Evolutionary conservation across 2,329 filamentous ascomycete genomes (phyloP), one percentile per base, ranked within the genome.

Genomic region (Bipolaris bicolor): DNA sequence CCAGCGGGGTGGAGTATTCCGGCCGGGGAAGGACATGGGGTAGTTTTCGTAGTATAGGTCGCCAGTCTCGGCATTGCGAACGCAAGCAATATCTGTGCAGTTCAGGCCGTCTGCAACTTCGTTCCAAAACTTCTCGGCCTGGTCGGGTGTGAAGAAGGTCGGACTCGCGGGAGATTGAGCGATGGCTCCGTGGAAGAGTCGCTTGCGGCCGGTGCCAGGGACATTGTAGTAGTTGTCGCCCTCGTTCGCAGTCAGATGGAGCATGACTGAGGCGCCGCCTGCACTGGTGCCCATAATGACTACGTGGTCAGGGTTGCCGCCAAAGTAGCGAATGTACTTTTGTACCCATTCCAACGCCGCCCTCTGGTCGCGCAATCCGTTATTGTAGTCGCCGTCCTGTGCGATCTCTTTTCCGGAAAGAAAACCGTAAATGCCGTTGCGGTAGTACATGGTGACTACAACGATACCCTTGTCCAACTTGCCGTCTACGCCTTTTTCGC

Each of bases 241-340:
- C 10, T 65, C 67, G 43, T 74, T 74, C 9, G 65, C 71, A 2
- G 69, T 68, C 11, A 74, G 44, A 31, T 74, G 71, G 1, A 72
- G 61, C 49, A 74, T 56, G 2, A 68, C 70, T 5, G 70, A 73
- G 11, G 71, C 66, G 4, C 66, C 71, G 36, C 72, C 72, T 22
- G 72, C 72, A 48, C 69, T 72, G 5, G 70, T 73, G 1, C 79
- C 79, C 45, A 80, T 79, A 5, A 80, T 72, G n/a, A 81, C 78
- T 2, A 81, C 76, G 49, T 78, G 79, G 34, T 80, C 70, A 3
- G 79, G 78, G 58, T 81, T 75, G 22, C 79, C 79, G 1, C 79
- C 79, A 52, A 81, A 81, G 33, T 77, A 79, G 57, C 63, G 66
- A 55, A 79, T 78, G 57, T 79, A 78, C 45, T 76, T 75, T 58